Conservation (phyloP, 805 yeast species). For the Saturnispora gosingensis region DNA sequence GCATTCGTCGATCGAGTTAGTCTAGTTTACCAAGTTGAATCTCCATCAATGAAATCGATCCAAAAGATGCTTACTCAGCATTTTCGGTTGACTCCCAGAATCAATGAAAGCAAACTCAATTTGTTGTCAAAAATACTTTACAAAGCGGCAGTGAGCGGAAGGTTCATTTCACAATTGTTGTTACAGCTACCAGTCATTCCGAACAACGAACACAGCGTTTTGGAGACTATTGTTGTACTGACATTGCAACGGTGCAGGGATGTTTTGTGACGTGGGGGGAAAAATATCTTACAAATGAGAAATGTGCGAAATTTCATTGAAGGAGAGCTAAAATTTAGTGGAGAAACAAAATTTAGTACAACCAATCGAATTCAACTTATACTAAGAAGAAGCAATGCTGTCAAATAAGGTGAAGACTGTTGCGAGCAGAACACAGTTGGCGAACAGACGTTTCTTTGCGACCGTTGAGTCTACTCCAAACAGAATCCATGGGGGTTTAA, state of each 20-base stretch:
- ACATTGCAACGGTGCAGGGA: slow-evolving; percentile 7
- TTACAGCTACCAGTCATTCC: background rate
- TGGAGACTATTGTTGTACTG: background rate
- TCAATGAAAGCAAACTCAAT: background rate
- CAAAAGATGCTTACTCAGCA: background rate
- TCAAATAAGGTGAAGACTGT: slow-evolving; percentile 2
- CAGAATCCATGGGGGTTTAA: slow-evolving; percentile 60
- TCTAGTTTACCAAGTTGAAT: slow-evolving; percentile 27
- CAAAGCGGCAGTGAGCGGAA: background rate
- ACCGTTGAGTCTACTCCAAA: slow-evolving; percentile 45
- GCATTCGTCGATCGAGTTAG: slow-evolving; percentile 40
- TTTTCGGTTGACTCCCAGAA: background rate
- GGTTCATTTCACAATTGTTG: background rate
- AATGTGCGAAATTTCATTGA: background rate
- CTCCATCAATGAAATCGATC: slow-evolving; percentile 22
- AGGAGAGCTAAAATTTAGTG: background rate
- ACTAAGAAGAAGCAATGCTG: slow-evolving; percentile 9
- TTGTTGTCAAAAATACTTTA: background rate
- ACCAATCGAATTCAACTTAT: slow-evolving; percentile 6
- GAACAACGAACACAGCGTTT: background rate
- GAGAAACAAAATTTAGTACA: background rate
- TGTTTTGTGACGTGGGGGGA: background rate
- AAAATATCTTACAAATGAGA: background rate
- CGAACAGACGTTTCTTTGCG: slow-evolving; percentile 20
- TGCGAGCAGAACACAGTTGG: background rate